Percentiles rank a stretch among this genome's conserved stretches.
phyloP scores from a whole-genome alignment of 1,284 basidiomycete species.

The Fistulina hepatica region DNA sequence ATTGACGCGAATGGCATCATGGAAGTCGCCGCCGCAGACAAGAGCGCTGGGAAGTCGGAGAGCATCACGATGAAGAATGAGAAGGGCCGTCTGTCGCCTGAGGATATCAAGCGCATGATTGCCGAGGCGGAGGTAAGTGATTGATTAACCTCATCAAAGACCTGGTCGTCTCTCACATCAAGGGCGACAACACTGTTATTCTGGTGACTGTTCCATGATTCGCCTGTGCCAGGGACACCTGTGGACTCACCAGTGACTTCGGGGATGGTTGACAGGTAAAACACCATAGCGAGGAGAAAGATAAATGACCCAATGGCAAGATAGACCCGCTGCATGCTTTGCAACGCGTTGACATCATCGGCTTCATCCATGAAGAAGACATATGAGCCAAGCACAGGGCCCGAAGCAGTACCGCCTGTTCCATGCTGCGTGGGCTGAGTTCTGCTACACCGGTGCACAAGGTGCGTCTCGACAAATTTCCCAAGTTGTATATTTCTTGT shows the following conservation, averaged over 20 bases:
- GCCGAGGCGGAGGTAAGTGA: constrained; percentile 84
- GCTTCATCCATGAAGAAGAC: constrained; percentile 26
- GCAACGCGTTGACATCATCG: constrained; percentile 22
- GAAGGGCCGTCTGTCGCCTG: constrained; percentile 96
- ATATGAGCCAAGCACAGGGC: constrained; percentile 25
- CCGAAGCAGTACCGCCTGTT: constrained; percentile 24
- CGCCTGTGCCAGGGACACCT: no score
- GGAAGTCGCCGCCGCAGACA: constrained; percentile 94
- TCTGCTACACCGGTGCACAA: constrained; percentile 26
- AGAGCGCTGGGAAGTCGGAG: constrained; percentile 95
- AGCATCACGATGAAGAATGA: constrained; percentile 98
- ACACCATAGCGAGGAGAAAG: constrained; percentile 24
- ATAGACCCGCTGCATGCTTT: constrained; percentile 27
- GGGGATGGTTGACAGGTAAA: constrained; percentile 25
- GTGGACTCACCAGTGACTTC: constrained; percentile 23
- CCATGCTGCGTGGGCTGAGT: constrained; percentile 25
- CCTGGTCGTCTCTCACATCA: no score
- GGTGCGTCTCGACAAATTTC: constrained; percentile 14
- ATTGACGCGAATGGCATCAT: constrained; percentile 98
- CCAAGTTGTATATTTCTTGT: neutral
- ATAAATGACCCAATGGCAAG: constrained; percentile 26
- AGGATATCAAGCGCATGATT: constrained; percentile 98
- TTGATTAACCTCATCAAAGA: no score
- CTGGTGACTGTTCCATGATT: no score
- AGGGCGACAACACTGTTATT: no score